These are phyloP conservation scores for Actinidia arguta DNA, from an alignment of 179 eudicot genomes.

Conservation along the genomic window DNA sequence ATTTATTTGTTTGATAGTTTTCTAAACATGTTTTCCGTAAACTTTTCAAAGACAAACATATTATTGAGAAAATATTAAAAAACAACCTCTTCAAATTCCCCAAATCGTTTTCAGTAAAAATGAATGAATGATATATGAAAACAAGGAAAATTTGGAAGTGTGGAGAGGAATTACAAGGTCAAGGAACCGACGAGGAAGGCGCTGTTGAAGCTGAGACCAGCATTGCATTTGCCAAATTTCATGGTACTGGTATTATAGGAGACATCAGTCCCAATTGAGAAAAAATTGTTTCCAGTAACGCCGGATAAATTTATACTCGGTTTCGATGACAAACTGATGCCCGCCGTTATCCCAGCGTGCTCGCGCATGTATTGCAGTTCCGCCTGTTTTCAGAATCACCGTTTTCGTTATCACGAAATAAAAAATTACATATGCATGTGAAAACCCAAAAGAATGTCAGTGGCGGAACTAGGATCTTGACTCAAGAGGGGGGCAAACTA, in stretches of 20 bases:
- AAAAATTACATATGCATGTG: neutral
- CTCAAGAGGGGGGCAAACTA: too few relatives aligned
- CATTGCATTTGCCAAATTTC: slow-evolving; percentile 20
- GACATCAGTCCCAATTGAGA: slow-evolving; percentile 24
- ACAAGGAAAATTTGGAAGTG: neutral
- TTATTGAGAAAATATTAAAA: too few relatives aligned
- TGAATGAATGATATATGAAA: too few relatives aligned
- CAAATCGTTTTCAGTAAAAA: too few relatives aligned
- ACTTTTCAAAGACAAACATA: too few relatives aligned
- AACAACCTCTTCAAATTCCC: too few relatives aligned
- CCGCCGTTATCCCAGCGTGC: slow-evolving; percentile 26
- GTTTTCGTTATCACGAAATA: neutral
- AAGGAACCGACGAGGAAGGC: slow-evolving; percentile 25
- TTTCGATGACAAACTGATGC: slow-evolving; percentile 18
- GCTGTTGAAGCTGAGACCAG: slow-evolving; percentile 28
- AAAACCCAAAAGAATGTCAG: too few relatives aligned
- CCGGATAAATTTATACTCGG: slow-evolving; percentile 27
- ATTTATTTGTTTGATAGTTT: too few relatives aligned
- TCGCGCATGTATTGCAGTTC: slow-evolving; percentile 30
- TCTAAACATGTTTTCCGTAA: too few relatives aligned
- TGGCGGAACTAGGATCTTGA: too few relatives aligned
- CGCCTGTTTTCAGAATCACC: slow-evolving; percentile 18
- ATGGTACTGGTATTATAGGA: slow-evolving; percentile 10
- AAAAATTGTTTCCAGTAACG: slow-evolving; percentile 19
- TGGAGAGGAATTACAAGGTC: slow-evolving; percentile 16